phyloP scores from a whole-genome alignment of 1,284 basidiomycete species.

The Phellopilus nigrolimitatus region DNA sequence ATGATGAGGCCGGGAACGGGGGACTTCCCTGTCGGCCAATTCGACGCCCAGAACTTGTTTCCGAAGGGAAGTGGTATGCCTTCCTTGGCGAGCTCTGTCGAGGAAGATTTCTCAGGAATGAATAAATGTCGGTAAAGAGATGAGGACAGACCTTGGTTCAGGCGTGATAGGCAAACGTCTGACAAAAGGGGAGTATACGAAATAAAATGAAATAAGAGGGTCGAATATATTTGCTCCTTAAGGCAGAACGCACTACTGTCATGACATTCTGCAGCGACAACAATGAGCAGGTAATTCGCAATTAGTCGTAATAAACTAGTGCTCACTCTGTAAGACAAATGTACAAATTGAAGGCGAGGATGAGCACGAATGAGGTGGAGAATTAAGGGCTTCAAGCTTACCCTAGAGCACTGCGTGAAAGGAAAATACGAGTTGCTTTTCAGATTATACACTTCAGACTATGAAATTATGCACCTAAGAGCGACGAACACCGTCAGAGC shows the following conservation, averaged over 20 bases:
- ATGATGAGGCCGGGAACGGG: slow-evolving; percentile 43
- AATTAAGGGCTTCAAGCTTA: neutral
- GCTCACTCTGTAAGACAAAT: slow-evolving; percentile 5
- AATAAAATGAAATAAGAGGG: neutral
- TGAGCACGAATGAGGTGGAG: too few species aligned
- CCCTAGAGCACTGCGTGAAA: slow-evolving; percentile 12
- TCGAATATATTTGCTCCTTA: neutral
- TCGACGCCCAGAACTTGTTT: slow-evolving; percentile 41
- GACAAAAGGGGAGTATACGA: neutral
- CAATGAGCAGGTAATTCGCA: neutral
- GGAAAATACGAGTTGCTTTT: neutral
- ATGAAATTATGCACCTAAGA: slow-evolving; percentile 33
- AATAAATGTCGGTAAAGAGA: neutral
- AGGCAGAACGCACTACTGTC: slow-evolving; percentile 26
- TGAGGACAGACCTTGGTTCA: slow-evolving; percentile 39
- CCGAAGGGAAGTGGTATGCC: slow-evolving; percentile 43
- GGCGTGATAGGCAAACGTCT: slow-evolving; percentile 43
- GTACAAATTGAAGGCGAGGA: neutral
- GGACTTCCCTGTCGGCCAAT: slow-evolving; percentile 41
- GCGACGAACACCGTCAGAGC: slow-evolving; percentile 50
- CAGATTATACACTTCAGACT: neutral
- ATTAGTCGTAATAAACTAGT: neutral
- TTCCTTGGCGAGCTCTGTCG: slow-evolving; percentile 47
- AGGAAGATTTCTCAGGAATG: neutral
- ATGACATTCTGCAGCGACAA: slow-evolving; percentile 34